These are phyloP conservation scores for Verticillium alfalfae DNA, from an alignment of 2,329 filamentous ascomycete genomes.

Conservation along the genomic window DNA sequence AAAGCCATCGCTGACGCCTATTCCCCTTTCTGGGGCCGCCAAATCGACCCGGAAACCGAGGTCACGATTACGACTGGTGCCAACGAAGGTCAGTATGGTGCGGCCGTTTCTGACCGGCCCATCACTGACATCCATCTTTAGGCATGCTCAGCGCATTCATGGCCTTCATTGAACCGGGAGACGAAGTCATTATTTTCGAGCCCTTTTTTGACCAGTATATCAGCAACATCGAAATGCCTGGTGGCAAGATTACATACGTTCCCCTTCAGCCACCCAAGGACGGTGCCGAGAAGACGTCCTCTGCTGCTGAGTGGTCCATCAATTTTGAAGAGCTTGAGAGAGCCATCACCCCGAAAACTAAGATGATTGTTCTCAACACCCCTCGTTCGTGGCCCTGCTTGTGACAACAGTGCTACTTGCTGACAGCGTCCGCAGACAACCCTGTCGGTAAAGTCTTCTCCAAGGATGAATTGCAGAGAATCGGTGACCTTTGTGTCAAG, in stretches of 20 bases:
- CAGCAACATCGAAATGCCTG: slow-evolving; percentile 97
- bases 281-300: slow-evolving; percentile 73
- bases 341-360: slow-evolving; percentile 79
- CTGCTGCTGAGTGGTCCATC: slow-evolving; percentile 82
- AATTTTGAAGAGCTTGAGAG: slow-evolving; percentile 77
- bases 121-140: slow-evolving; percentile 15
- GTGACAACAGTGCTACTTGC: background rate
- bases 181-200: slow-evolving; percentile 97
- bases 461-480: slow-evolving; percentile 72
- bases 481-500: slow-evolving; percentile 86
- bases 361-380: slow-evolving; percentile 91
- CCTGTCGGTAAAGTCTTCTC: slow-evolving; percentile 95
- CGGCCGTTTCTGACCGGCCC: background rate
- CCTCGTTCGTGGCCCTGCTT: slow-evolving; percentile 38
- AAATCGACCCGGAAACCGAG: slow-evolving; percentile 82
- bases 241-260: slow-evolving; percentile 90
- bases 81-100: slow-evolving; percentile 56
- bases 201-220: slow-evolving; percentile 99
- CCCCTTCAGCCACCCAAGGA: slow-evolving; percentile 85
- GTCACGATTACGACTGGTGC: slow-evolving; percentile 91
- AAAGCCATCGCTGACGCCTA: slow-evolving; percentile 93
- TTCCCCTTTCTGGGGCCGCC: slow-evolving; percentile 78
- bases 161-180: slow-evolving; percentile 89
- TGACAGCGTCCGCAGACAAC: slow-evolving; percentile 56
- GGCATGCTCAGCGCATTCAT: slow-evolving; percentile 97